These are phyloP conservation scores for Phoma sp. DNA, from an alignment of 2,329 filamentous ascomycete genomes.

Conservation along the genomic window DNA sequence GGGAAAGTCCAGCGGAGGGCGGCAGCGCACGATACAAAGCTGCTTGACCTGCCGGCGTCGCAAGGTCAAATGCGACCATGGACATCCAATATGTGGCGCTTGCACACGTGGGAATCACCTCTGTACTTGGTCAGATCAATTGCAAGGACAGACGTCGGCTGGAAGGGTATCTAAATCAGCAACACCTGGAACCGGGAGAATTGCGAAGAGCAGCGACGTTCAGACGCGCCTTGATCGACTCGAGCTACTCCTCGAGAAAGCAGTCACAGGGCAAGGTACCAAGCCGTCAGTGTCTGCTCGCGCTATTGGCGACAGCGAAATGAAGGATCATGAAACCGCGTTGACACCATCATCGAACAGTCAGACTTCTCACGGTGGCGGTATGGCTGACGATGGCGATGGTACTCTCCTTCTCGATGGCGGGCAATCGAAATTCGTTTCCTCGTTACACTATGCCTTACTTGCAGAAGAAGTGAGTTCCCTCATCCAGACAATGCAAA, in stretches of 20 bases:
- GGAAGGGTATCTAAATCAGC: slow-evolving; percentile 39
- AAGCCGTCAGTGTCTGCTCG: slow-evolving; percentile 23
- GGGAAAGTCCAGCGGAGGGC: slow-evolving; percentile 38
- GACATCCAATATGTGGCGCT: slow-evolving; percentile 48
- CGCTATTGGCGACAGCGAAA: slow-evolving; percentile 29
- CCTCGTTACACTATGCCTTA: slow-evolving; percentile 50
- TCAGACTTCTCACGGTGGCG: slow-evolving; percentile 43
- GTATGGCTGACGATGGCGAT: slow-evolving; percentile 47
- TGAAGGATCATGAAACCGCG: slow-evolving; percentile 31
- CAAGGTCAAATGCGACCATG: slow-evolving; percentile 51
- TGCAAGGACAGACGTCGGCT: slow-evolving; percentile 25
- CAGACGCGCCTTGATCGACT: slow-evolving; percentile 48
- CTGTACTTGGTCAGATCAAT: slow-evolving; percentile 46
- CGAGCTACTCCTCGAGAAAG: slow-evolving; percentile 45
- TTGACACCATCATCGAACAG: slow-evolving; percentile 44
- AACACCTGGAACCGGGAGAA: slow-evolving; percentile 22
- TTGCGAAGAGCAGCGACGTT: slow-evolving; percentile 41
- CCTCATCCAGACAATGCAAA: background rate
- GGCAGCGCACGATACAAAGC: slow-evolving; percentile 48
- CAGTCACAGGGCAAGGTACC: slow-evolving; percentile 33
- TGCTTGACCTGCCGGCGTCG: slow-evolving; percentile 49
- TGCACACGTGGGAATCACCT: slow-evolving; percentile 48
- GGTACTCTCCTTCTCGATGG: slow-evolving; percentile 48
- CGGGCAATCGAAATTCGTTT: slow-evolving; percentile 50
- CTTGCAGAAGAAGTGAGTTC: slow-evolving; percentile 48